phyloP scores from a whole-genome alignment of 192 early-diverging fungal species.

The Rhizophlyctis rosea region DNA sequence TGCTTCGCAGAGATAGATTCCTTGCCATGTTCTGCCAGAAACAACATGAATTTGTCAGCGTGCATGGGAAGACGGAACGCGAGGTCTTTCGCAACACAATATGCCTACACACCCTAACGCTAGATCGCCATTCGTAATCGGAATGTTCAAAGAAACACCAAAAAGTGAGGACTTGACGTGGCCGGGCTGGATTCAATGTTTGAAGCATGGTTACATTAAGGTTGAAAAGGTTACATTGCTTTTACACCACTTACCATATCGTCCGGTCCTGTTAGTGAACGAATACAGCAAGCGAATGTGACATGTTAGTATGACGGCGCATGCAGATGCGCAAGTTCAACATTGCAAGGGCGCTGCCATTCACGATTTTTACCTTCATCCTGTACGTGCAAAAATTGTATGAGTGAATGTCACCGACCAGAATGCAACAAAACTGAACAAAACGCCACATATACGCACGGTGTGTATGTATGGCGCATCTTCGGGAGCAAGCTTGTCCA shows the following conservation, averaged over 20 bases:
- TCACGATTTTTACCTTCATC: not conserved
- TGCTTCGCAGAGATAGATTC: conserved; percentile 42
- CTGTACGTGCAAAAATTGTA: not conserved
- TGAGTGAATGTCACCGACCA: too few species aligned
- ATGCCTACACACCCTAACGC: conserved; percentile 65
- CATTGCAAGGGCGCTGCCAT: too few species aligned
- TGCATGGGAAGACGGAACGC: not conserved
- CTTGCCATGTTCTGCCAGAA: conserved; percentile 30
- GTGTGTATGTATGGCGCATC: conserved; percentile 74
- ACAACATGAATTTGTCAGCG: conserved; percentile 6
- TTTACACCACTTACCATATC: conserved; percentile 1
- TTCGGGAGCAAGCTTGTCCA: conserved; percentile 82
- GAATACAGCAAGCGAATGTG: conserved; percentile 8
- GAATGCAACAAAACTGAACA: not conserved
- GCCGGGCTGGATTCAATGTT: conserved; percentile 50
- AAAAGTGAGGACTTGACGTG: conserved; percentile 83
- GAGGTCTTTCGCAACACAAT: too few species aligned
- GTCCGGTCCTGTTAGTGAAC: conserved; percentile 2
- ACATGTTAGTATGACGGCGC: conserved; percentile 89
- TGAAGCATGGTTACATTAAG: not conserved
- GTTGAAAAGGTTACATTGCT: not conserved
- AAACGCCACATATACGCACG: conserved; percentile 3
- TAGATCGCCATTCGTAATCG: conserved; percentile 73
- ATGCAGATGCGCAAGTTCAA: too few species aligned
- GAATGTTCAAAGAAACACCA: conserved; percentile 82